Conservation (phyloP, 176 grass and related monocot genomes). For the Olyra latifolia region DNA sequence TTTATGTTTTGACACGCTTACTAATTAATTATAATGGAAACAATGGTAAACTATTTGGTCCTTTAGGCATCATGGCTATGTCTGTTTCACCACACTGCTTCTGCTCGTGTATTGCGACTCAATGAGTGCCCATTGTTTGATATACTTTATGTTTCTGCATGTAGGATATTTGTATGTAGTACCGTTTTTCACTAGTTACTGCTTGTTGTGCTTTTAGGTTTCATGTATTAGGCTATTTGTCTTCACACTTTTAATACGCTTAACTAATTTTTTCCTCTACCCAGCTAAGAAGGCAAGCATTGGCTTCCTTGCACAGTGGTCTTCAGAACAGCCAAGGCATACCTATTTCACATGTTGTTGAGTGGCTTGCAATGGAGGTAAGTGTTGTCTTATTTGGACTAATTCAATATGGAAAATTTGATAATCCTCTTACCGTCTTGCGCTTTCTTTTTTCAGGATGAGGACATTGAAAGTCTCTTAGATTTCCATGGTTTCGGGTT, state of each 20-base stretch:
- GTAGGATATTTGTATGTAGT: not conserved
- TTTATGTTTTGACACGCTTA: not conserved
- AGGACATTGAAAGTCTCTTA: conserved; percentile 67
- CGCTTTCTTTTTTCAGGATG: conserved; percentile 56
- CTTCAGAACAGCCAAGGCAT: conserved; percentile 90
- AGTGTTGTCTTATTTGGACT: conserved; percentile 31
- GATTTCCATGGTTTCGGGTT: conserved; percentile 79
- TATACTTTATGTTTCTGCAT: not conserved
- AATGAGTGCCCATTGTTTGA: not conserved
- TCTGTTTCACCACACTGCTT: not conserved
- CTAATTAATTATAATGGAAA: not conserved
- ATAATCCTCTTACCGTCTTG: not conserved
- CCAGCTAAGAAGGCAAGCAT: conserved; percentile 90
- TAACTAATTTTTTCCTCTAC: conserved; percentile 32
- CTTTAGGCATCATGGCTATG: not conserved
- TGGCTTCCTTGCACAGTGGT: conserved; percentile 82
- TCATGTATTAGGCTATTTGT: conserved; percentile 26
- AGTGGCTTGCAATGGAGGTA: conserved; percentile 91
- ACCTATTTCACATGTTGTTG: conserved; percentile 66
- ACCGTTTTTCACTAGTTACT: not conserved
- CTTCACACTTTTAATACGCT: conserved; percentile 30
- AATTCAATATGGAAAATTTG: not conserved
- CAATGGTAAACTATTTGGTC: not conserved
- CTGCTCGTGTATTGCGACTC: not conserved
- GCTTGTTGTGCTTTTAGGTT: not conserved